phyloP scores from a whole-genome alignment of 768 basidiomycete genomes.

The Sutorius australiensis region DNA sequence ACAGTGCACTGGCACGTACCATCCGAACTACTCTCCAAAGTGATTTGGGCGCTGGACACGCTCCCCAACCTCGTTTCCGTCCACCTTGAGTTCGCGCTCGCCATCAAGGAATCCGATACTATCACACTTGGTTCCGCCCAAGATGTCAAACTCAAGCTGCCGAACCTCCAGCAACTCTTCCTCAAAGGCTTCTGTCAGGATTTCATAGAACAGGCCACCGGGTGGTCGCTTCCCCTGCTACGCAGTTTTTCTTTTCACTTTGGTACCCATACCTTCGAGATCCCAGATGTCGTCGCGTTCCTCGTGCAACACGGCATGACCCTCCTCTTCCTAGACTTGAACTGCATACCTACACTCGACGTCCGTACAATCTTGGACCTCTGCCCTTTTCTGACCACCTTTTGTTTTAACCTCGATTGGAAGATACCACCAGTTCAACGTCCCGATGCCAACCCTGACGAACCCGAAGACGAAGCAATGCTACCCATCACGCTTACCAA shows the following conservation, averaged over 20 bases:
- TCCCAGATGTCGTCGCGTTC: slow-evolving; percentile 60
- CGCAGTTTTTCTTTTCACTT: slow-evolving; percentile 53
- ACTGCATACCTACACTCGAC: slow-evolving; percentile 54
- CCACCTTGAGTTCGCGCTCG: slow-evolving; percentile 47
- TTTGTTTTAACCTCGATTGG: slow-evolving; percentile 79
- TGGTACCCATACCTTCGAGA: slow-evolving; percentile 35
- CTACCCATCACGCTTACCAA: slow-evolving; percentile 39
- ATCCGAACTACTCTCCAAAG: slow-evolving; percentile 51
- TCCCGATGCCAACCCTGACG: slow-evolving; percentile 15
- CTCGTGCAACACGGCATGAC: slow-evolving; percentile 53
- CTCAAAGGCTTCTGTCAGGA: slow-evolving; percentile 58
- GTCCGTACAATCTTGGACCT: slow-evolving; percentile 56
- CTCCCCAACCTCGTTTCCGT: slow-evolving; percentile 55
- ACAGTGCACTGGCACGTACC: slow-evolving; percentile 62
- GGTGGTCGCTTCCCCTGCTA: slow-evolving; percentile 64
- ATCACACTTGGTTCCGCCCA: slow-evolving; percentile 59
- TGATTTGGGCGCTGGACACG: slow-evolving; percentile 68
- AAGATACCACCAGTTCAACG: slow-evolving; percentile 34
- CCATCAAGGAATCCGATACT: slow-evolving; percentile 37
- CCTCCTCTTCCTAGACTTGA: slow-evolving; percentile 64
- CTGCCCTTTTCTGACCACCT: slow-evolving; percentile 58
- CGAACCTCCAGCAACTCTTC: slow-evolving; percentile 58
- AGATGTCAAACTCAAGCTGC: slow-evolving; percentile 51
- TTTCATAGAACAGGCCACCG: slow-evolving; percentile 65
- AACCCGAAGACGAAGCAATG: slow-evolving; percentile 28